Evolutionary conservation across 192 early-diverging fungal genomes (phyloP), one percentile per base, ranked within the genome.

Genomic region (Backusella australiensis): DNA sequence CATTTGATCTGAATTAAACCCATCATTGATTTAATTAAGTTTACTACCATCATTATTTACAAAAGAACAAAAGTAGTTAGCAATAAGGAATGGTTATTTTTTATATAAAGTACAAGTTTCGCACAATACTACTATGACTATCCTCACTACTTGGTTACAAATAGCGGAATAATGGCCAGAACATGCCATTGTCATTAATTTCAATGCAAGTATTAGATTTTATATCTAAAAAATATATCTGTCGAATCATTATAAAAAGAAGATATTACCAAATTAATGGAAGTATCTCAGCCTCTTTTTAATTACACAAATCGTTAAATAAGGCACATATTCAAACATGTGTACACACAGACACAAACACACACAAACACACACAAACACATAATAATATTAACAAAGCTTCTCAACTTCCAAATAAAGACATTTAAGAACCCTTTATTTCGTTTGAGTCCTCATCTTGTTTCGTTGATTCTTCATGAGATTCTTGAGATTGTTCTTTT

Each of bases 381-480:
- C 56, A 59, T 6, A 56, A 32, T 21, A 29, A 63, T 1, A 49
- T n/a, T n/a, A 29, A 29, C 21, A 63, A 63, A 26, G 12, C 23
- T 29, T 63, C 21, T 29, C 56, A 23, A 11, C 23, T 63, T 63
- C 56, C 56, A 63, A 29, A 63, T 26, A 63, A 63, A 63, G 56
- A 63, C 23, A 63, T 63, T 63, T 26, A 63, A 63, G 56, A 63
- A 63, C 56, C 56, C 56, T 63, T 63, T 63, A 63, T 63, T 63
- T 63, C 26, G 26, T 63, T 29, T 11, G 23, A 63, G 23, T 63
- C 56, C 56, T 63, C 23, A 63, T 63, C 56, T 63, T 63, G 56
- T 4, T 63, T 63, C 12, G 56, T 26, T 63, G 23, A 63, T 63
- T 29, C 56, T 14, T 29, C 23, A 63, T 63, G 23, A 63, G 23